Evolutionary conservation across 2,329 filamentous ascomycete species (phyloP).

Genomic region (Microthyrium microscopicum): DNA sequence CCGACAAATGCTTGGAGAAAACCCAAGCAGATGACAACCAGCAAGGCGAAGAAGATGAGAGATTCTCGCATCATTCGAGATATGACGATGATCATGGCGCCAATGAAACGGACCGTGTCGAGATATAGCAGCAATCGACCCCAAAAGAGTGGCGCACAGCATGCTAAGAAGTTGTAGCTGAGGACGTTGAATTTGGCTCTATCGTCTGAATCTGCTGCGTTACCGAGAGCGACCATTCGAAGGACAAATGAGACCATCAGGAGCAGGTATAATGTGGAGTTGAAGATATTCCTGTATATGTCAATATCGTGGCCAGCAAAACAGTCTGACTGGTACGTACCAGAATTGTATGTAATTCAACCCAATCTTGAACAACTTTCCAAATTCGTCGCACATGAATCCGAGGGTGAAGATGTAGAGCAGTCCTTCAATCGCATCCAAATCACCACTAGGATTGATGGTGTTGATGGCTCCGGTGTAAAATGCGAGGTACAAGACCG

Average conservation of each 20-base stretch:
- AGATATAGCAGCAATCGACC: conserved; percentile 80
- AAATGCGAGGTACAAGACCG: conserved; percentile 63
- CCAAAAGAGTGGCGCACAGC: conserved; percentile 95
- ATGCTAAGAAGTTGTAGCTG: conserved; percentile 88
- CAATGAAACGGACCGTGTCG: conserved; percentile 88
- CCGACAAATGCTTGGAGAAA: conserved; percentile 93
- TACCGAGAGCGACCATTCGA: conserved; percentile 59
- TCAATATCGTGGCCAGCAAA: no score
- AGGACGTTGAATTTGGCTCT: conserved; percentile 56
- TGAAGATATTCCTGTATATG: conserved; percentile 97
- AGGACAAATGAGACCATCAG: conserved; percentile 63
- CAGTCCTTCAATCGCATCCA: conserved; percentile 69
- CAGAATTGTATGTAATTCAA: conserved; percentile 86
- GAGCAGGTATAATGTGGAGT: conserved; percentile 63
- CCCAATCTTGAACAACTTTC: conserved; percentile 90
- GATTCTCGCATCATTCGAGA: conserved; percentile 55
- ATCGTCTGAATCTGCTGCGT: conserved; percentile 31
- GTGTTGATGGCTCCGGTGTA: conserved; percentile 91
- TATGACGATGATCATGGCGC: conserved; percentile 91
- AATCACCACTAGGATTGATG: conserved; percentile 66
- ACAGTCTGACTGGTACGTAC: no score
- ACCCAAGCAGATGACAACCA: conserved; percentile 65
- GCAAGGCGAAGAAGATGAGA: conserved; percentile 86
- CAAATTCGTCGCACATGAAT: conserved; percentile 72
- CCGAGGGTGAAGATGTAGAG: conserved; percentile 85